phyloP scores from a whole-genome alignment of 1,139 yeast species.

The Saccharomycopsis crataegensis region DNA sequence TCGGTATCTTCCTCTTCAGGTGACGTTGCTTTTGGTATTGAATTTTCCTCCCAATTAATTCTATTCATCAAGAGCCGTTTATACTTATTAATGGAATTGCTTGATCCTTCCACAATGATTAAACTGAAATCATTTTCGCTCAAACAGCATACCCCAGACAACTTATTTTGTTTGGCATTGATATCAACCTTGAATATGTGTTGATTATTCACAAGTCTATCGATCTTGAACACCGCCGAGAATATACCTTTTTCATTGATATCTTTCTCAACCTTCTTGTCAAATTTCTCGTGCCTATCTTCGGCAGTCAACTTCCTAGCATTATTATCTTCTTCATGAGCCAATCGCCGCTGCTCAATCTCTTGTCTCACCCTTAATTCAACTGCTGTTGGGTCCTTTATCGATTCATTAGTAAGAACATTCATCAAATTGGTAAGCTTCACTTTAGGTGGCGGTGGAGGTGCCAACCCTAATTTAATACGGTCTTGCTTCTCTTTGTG shows the following conservation, averaged over 20 bases:
- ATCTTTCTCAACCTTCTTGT: constrained; percentile 40
- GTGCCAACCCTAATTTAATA: constrained; percentile 71
- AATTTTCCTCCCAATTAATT: constrained; percentile 59
- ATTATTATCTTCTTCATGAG: constrained; percentile 57
- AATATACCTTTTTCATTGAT: constrained; percentile 46
- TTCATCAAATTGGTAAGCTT: constrained; percentile 76
- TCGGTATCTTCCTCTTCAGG: neutral
- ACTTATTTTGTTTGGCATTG: constrained; percentile 66
- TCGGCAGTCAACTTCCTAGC: constrained; percentile 56
- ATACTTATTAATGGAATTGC: constrained; percentile 51
- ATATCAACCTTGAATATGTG: constrained; percentile 68
- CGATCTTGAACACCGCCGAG: constrained; percentile 55
- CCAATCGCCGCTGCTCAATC: constrained; percentile 52
- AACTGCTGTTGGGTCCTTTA: constrained; percentile 81
- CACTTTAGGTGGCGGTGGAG: constrained; percentile 88
- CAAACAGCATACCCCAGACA: constrained; percentile 52
- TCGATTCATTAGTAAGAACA: constrained; percentile 81
- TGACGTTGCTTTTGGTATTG: constrained; percentile 23
- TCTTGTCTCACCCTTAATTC: constrained; percentile 67
- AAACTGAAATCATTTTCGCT: constrained; percentile 39
- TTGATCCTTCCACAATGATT: constrained; percentile 69
- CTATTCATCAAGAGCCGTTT: constrained; percentile 54
- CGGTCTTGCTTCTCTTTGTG: constrained; percentile 71
- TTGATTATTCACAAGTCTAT: constrained; percentile 50
- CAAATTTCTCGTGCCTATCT: constrained; percentile 40